Base-by-base conservation (phyloP, 805 yeast genomes). In the Cyberlindnera subsufficiens region DNA sequence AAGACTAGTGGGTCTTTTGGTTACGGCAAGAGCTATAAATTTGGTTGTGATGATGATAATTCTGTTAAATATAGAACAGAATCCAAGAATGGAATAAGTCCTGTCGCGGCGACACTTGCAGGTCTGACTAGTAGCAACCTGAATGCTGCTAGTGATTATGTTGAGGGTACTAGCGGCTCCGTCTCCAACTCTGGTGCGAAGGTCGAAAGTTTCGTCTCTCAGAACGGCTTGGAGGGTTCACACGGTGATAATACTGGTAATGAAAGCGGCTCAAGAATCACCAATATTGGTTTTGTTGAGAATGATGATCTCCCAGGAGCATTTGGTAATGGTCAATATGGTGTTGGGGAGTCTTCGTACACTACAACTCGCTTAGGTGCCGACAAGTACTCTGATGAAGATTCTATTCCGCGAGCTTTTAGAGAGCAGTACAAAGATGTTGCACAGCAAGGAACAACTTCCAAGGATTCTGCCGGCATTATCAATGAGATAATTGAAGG, bases 401-500 rank as follows among this genome's bases (percentile, higher is more conserved):
- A 20, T 5, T 39, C 45, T n/a, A 39, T 22, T 22, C 27, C 27
- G 3, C 27, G 27, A 22, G 27, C 27, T 9, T 22, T 22, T 9
- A 22, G 27, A 22, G 27, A 42, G 39, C 19, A 30, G 1, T 35
- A 30, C 22, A 30, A 35, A 17, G 39, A 30, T 18, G 42, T 32
- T 7, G 35, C 16, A 11, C 9, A 36, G 39, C 27, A 9, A 22
- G 27, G 35, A 20, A 17, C 19, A 30, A 14, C 10, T 31, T 4
- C 40, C 19, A 33, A 40, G 13, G 10, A 37, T 19, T 11, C 39
- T 40, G 19, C 39, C 33, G 25, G 47, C 3, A 3, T 47, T n/a
- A 38, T 47, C 30, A 38, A 47, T 32, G 47, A 47, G 42, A 43
- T 43, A 35, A 48, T 47, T 16, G 50, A 47, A 19, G 47, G 45